Conservation (phyloP, 345 rosid genomes). For the Punica granatum region DNA sequence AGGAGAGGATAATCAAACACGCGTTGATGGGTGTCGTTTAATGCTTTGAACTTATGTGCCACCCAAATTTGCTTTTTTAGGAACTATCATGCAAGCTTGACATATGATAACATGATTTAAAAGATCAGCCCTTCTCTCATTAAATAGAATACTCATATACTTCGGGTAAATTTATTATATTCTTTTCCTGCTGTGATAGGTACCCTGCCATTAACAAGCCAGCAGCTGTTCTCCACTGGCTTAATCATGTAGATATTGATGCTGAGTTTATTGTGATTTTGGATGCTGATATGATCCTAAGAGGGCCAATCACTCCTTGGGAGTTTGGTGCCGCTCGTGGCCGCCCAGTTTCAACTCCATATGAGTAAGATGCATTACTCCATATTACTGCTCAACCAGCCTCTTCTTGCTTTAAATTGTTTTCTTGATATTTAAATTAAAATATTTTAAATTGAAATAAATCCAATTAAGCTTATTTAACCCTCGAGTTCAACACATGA, state of each 20-base stretch:
- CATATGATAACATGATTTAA: too few relatives aligned
- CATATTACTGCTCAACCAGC: neutral
- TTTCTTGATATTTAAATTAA: neutral
- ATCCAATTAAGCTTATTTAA: neutral
- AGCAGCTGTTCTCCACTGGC: conserved; percentile 98
- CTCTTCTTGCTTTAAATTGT: neutral
- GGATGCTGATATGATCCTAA: conserved; percentile 94
- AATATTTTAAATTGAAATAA: neutral
- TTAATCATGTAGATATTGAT: conserved; percentile 78
- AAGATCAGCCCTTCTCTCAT: neutral
- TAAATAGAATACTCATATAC: neutral
- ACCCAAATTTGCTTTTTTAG: neutral
- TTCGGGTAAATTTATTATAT: neutral
- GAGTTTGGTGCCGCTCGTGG: conserved; percentile 88
- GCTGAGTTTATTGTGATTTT: conserved; percentile 91
- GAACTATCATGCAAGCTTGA: too few relatives aligned
- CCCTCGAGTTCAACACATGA: neutral
- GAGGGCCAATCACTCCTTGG: conserved; percentile 99
- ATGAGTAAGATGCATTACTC: conserved; percentile 51
- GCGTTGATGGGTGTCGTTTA: neutral
- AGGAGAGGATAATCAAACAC: neutral
- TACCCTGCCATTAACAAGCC: conserved; percentile 99
- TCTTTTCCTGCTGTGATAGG: conserved; percentile 39
- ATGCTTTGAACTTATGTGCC: neutral
- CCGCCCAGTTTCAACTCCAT: conserved; percentile 96